Evolutionary conservation across 2,329 filamentous ascomycete genomes (phyloP).

Genomic region (Nakataea oryzae): DNA sequence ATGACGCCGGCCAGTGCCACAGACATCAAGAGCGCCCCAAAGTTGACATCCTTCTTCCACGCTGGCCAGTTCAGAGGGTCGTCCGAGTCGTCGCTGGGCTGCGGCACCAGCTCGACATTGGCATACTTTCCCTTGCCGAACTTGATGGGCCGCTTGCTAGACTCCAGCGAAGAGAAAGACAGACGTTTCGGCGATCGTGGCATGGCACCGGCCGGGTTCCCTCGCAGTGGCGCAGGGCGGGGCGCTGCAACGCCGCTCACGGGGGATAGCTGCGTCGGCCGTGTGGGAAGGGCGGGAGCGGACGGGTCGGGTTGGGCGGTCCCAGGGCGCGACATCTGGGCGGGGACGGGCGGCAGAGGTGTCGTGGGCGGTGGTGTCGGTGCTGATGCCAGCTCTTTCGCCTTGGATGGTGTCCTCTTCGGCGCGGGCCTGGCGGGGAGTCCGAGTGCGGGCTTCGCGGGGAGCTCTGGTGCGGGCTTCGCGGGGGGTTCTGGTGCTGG

Average conservation of each 20-base stretch:
- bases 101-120: conserved; percentile 37
- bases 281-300: neutral
- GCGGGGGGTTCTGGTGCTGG: neutral
- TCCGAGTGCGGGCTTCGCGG: neutral
- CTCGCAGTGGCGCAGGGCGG: conserved; percentile 6
- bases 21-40: conserved; percentile 33
- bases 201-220: conserved; percentile 7
- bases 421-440: too few relatives aligned
- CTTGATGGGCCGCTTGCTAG: conserved; percentile 28
- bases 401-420: neutral
- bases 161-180: conserved; percentile 22
- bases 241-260: neutral
- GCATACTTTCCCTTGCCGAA: conserved; percentile 33
- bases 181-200: conserved; percentile 23
- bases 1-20: conserved; percentile 35
- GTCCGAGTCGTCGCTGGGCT: conserved; percentile 41
- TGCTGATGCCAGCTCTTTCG: neutral
- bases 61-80: conserved; percentile 49
- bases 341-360: neutral
- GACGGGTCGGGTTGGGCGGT: neutral
- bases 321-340: neutral
- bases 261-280: neutral
- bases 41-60: conserved; percentile 42
- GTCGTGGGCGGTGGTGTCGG: conserved; percentile 4
- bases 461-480: too few relatives aligned